Base-by-base conservation (phyloP, 768 basidiomycete genomes). In the Mycena crocata region DNA sequence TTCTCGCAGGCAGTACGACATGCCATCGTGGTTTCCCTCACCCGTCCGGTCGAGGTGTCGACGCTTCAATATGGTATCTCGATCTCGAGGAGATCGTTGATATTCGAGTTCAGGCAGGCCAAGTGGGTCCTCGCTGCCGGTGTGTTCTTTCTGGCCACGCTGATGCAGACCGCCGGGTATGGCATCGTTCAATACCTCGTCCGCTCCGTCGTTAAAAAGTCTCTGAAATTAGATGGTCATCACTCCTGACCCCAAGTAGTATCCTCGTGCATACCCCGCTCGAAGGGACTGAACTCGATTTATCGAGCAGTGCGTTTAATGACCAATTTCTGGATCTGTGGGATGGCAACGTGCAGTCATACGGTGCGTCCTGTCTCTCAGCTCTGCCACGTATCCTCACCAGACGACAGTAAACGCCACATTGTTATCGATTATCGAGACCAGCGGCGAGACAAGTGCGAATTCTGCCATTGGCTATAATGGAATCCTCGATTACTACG, bases 1-100 rank as follows among this genome's bases (percentile, higher is more conserved):
- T 63, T 63, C 5, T 39, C 62, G 4, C 30, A 63, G 31, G 62
- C 62, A 2, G 44, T 63, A 13, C 50, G 42, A n/a, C 52, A 63
- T 30, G 42, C 44, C 3, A 17, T 63, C 30, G 32, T 46, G 23
- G 23, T 56, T 8, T 42, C 31, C 31, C 34, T 63, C 14, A 56
- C 30, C 5, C 51, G 31, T 5, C 62, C 62, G 21, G 12, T 63
- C 24, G 28, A 28, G 5, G 5, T 63, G 17, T 54, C 62, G 9
- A 56, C 5, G 13, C 10, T 63, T n/a, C 32, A 37, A 3, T 63
- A 55, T 24, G 42, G 14, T 19, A 34, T 63, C 1, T 45, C n/a
- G 42, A 31, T 63, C 14, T 54, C 62, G 5, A 45, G 24, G 31
- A 30, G 31, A 28, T 42, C 40, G 30, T n/a, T 63, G 13, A 48